These are phyloP conservation scores for Apiotrichum sp. DNA, from an alignment of 1,284 basidiomycete species.

Conservation along the genomic window DNA sequence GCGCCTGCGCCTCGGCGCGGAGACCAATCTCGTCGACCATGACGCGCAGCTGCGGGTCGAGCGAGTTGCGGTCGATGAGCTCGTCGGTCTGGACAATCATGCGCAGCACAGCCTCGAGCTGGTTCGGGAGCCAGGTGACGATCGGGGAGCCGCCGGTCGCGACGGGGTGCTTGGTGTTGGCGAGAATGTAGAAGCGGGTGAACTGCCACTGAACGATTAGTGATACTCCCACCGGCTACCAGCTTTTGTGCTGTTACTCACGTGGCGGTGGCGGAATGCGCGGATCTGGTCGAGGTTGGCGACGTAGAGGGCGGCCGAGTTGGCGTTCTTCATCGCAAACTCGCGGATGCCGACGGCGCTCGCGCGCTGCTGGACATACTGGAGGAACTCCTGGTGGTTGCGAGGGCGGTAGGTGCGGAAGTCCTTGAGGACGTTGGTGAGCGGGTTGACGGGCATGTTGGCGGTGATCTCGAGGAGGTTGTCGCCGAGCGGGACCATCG, in stretches of 20 bases:
- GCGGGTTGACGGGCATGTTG: conserved; percentile 17
- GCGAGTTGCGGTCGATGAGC: conserved; percentile 11
- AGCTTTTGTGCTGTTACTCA: conserved; percentile 2
- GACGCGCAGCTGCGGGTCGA: conserved; percentile 8
- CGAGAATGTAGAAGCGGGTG: conserved; percentile 13
- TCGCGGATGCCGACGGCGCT: conserved; percentile 12
- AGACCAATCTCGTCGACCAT: conserved; percentile 17
- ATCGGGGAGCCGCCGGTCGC: conserved; percentile 17
- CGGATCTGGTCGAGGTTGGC: conserved; percentile 22
- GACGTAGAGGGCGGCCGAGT: conserved; percentile 12
- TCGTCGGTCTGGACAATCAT: conserved; percentile 11
- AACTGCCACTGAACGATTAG: conserved; percentile 6
- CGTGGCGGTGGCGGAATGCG: conserved; percentile 19
- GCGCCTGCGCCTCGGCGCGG: conserved; percentile 19
- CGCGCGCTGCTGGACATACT: conserved; percentile 17
- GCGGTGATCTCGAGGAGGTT: conserved; percentile 20
- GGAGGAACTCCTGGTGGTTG: conserved; percentile 20
- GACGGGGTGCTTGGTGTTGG: conserved; percentile 14
- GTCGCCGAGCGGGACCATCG: conserved; percentile 20
- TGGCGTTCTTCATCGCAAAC: conserved; percentile 14
- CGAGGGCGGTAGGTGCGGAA: conserved; percentile 20
- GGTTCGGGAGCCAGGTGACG: conserved; percentile 20
- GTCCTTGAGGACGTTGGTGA: conserved; percentile 20
- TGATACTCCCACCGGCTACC: no score
- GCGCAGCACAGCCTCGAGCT: conserved; percentile 16